These are phyloP conservation scores for Corchorus capsularis DNA, from an alignment of 345 rosid genomes.

Conservation along the genomic window DNA sequence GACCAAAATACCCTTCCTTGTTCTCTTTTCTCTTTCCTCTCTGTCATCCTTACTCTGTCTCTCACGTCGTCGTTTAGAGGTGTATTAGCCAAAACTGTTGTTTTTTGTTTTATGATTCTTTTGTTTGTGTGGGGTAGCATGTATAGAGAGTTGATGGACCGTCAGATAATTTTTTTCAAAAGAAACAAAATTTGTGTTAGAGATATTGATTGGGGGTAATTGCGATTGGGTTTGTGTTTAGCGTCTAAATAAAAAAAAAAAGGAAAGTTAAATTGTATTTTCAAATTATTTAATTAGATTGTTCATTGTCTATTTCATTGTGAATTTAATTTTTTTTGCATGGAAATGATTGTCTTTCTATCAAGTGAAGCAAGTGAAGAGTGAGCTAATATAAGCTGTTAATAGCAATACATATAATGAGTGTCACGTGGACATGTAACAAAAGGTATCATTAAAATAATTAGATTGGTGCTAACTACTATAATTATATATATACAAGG, in stretches of 20 bases:
- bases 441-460: neutral
- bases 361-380: neutral
- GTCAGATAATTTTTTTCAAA: neutral
- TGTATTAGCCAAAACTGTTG: neutral
- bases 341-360: neutral
- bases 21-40: neutral
- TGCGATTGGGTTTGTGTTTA: conserved; percentile 8
- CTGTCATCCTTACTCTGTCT: neutral
- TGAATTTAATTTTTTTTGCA: neutral
- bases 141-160: neutral
- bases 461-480: too few relatives aligned
- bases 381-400: neutral
- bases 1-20: conserved; percentile 20
- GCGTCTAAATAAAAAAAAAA: neutral
- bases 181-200: neutral
- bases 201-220: conserved; percentile 7
- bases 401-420: too few relatives aligned
- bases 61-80: neutral
- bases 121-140: neutral
- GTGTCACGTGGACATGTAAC: neutral
- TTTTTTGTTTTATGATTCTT: neutral
- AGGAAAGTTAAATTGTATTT: neutral
- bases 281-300: neutral
- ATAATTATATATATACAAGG: too few relatives aligned
- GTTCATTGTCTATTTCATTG: neutral